These are phyloP conservation scores for Wickerhamiella brachini DNA, from an alignment of 805 yeast species.

Conservation along the genomic window DNA sequence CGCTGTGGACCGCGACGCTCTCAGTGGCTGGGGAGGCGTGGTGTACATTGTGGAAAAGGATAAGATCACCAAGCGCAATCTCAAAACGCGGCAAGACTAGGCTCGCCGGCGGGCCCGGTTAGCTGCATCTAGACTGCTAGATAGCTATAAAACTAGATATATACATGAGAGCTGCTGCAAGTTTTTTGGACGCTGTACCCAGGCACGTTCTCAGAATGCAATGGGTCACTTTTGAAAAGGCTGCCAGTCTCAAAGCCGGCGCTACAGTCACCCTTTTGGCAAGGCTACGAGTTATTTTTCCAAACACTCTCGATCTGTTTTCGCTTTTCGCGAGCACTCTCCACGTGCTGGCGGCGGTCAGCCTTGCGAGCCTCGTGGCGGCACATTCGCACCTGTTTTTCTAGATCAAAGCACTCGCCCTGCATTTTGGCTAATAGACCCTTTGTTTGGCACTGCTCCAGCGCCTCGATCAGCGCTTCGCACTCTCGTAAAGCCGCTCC, in stretches of 20 bases:
- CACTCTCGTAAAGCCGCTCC: conserved; percentile 35
- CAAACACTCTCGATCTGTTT: conserved; percentile 41
- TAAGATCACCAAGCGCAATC: conserved; percentile 70
- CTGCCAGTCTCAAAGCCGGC: no score
- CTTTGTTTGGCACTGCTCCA: conserved; percentile 74
- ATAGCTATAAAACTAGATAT: no score
- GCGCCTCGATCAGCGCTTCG: conserved; percentile 66
- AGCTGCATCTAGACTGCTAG: no score
- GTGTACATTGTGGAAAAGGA: conserved; percentile 67
- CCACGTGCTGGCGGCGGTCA: conserved; percentile 34
- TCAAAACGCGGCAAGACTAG: conserved; percentile 93
- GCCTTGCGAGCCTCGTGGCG: conserved; percentile 65
- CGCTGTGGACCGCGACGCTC: conserved; percentile 94
- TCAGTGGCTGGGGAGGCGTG: conserved; percentile 97
- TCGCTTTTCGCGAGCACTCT: conserved; percentile 42
- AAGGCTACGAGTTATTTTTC: conserved; percentile 26
- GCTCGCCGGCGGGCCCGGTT: background rate
- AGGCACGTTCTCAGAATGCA: no score
- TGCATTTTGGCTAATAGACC: conserved; percentile 55
- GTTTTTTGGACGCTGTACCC: no score
- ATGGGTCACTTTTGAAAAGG: no score
- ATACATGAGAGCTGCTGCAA: no score
- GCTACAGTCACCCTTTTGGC: no score
- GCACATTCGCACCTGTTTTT: conserved; percentile 66
- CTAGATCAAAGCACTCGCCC: conserved; percentile 76